phyloP scores from a whole-genome alignment of 2,329 filamentous ascomycete species.

The Aspergillus melleus region DNA sequence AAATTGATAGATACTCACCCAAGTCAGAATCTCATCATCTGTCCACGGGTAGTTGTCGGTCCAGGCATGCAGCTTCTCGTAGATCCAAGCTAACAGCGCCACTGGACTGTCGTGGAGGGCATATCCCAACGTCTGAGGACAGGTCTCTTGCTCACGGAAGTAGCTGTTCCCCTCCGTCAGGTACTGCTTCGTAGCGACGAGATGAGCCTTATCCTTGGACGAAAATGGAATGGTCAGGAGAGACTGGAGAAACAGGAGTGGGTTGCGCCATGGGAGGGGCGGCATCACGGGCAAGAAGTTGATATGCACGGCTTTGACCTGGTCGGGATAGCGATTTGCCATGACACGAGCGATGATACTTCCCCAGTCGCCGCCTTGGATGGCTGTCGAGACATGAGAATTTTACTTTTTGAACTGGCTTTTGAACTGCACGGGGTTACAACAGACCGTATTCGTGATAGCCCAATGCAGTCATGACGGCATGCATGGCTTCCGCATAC shows the following conservation, averaged over 20 bases:
- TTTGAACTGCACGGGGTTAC: too few species aligned
- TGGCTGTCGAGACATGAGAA: conserved; percentile 22
- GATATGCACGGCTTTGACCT: conserved; percentile 61
- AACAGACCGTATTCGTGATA: conserved; percentile 58
- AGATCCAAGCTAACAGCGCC: conserved; percentile 73
- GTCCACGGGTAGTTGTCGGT: conserved; percentile 71
- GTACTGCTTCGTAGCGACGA: conserved; percentile 25
- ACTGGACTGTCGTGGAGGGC: conserved; percentile 69
- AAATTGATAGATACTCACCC: conserved; percentile 74
- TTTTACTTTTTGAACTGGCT: not conserved
- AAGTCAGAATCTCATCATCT: conserved; percentile 73
- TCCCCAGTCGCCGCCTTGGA: conserved; percentile 72
- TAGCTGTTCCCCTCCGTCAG: conserved; percentile 48
- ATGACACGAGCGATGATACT: conserved; percentile 63
- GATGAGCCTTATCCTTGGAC: conserved; percentile 20
- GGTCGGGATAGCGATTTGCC: conserved; percentile 57
- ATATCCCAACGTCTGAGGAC: conserved; percentile 72
- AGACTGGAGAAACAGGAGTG: conserved; percentile 51
- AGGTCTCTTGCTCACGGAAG: conserved; percentile 61
- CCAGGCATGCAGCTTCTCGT: conserved; percentile 79
- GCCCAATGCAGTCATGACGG: conserved; percentile 67
- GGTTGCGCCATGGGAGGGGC: conserved; percentile 54
- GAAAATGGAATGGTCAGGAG: conserved; percentile 33
- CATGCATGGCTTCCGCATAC: conserved; percentile 65
- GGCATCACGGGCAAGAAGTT: conserved; percentile 56